These are phyloP conservation scores for Stereum hirsutum DNA, from an alignment of 1,284 basidiomycete genomes.

Conservation along the genomic window DNA sequence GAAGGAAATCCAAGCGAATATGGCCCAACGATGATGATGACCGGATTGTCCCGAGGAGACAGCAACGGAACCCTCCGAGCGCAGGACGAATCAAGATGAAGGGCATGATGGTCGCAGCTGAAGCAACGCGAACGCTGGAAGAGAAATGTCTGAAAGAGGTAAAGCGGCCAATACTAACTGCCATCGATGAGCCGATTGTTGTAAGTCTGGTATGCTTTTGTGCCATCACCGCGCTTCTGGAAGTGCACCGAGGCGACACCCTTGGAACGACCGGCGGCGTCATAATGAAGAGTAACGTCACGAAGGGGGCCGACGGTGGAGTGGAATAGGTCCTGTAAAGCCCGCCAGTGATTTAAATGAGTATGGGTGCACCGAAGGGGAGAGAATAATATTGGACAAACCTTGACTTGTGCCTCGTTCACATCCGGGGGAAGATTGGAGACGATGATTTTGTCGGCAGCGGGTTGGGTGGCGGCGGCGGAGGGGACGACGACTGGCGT, in stretches of 20 bases:
- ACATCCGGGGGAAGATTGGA: constrained; percentile 95
- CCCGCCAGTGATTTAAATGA: neutral
- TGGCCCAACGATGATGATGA: neutral
- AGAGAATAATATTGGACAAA: constrained; percentile 26
- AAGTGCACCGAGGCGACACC: constrained; percentile 88
- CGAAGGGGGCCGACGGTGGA: constrained; percentile 85
- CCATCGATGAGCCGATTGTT: constrained; percentile 99
- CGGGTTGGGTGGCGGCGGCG: constrained; percentile 28
- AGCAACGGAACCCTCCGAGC: constrained; percentile 1
- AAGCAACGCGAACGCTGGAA: constrained; percentile 14
- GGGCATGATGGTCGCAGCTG: constrained; percentile 6
- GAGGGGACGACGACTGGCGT: constrained; percentile 9
- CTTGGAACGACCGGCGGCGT: constrained; percentile 79
- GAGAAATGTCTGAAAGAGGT: constrained; percentile 24
- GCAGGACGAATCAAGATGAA: neutral
- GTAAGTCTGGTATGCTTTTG: constrained; percentile 89
- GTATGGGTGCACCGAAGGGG: neutral
- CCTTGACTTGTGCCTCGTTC: constrained; percentile 89
- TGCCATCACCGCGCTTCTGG: constrained; percentile 80
- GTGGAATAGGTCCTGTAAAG: constrained; percentile 80
- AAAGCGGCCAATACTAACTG: constrained; percentile 85
- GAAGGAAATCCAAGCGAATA: neutral
- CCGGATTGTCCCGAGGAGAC: neutral
- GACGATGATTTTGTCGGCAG: constrained; percentile 88
- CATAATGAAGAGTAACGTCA: constrained; percentile 82